Conservation (phyloP, 2,329 filamentous ascomycete species). For the Colletotrichum echinochloae region DNA sequence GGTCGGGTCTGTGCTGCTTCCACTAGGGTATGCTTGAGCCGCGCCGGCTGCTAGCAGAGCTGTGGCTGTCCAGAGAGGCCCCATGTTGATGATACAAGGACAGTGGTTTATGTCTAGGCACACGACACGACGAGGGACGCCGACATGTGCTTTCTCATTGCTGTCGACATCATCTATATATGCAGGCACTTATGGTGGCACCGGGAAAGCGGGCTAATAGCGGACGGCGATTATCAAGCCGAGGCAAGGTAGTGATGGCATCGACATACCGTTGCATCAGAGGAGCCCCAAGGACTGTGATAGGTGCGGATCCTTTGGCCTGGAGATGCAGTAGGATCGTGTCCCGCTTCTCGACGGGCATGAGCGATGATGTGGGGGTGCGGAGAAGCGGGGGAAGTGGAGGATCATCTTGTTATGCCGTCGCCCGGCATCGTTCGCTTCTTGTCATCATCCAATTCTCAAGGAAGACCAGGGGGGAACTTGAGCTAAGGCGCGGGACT, state of each 20-base stretch:
- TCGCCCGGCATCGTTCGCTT: background rate
- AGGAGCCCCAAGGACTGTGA: background rate
- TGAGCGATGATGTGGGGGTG: background rate
- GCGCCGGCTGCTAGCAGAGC: constrained; percentile 7
- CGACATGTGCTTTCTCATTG: too few species aligned
- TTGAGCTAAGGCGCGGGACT: background rate
- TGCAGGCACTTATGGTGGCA: too few species aligned
- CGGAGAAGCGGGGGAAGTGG: constrained; percentile 16
- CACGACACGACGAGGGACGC: background rate
- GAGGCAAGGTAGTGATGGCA: background rate
- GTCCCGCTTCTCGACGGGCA: background rate
- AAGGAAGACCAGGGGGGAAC: too few species aligned
- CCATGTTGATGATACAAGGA: background rate
- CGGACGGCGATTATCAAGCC: background rate
- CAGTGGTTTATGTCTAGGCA: background rate
- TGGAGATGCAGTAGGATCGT: background rate
- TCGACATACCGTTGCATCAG: background rate
- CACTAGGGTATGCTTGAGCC: constrained; percentile 4
- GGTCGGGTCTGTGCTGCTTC: background rate
- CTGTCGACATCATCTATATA: background rate
- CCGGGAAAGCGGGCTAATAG: too few species aligned
- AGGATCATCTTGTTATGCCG: background rate
- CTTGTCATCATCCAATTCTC: background rate
- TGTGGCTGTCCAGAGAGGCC: constrained; percentile 9
- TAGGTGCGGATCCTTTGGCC: constrained; percentile 6